Base-by-base conservation (phyloP, 2,329 filamentous ascomycete species). In the Plenodomus tracheiphilus region DNA sequence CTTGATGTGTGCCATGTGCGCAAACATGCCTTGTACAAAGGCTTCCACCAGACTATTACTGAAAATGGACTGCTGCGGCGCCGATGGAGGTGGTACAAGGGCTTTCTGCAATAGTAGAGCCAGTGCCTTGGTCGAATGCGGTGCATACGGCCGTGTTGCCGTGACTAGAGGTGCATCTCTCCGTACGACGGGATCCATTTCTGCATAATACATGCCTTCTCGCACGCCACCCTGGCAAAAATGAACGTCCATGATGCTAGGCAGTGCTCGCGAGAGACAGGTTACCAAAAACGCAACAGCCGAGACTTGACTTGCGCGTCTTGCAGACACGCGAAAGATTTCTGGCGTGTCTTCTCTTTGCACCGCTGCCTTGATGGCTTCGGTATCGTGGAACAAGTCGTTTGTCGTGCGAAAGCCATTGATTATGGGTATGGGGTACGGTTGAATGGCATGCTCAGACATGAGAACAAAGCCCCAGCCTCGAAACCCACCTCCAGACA, bases 381-480 rank as follows among this genome's bases (percentile, higher is more conserved):
- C 69, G 0, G 79, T 84, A 50, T 81, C 74, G 15, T 80, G 75
- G 64, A 96, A 95, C 2, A 81, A 76, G 2, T 75, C 65, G 10
- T 83, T 82, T 0, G 79, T 71, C 1, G 86, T 88, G 8, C 79
- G 82, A 71, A 94, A 96, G 2, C 88, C 86, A 53, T 91, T 92
- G 69, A 94, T 87, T 17, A 87, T 85, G 0, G 90, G 84, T 20
- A 96, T 88, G 0, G 92, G 92, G 68, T 96, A 97, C 0, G 90
- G 90, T 45, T 81, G 77, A 37, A 90, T 81, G 5, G 77, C 73
- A 62, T 93, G 88, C 58, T 83, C 81, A 66, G 88, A 85, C 87
- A 96, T 92, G 43, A 96, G 79, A 65, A 96, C 85, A 71, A 90
- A 95, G 6, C 91, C 92, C 79, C 95, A 96, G 15, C 92, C 92